A percentile compares a stretch with the other conserved stretches of the same genome.
Evolutionary conservation across 148 eudicot species (phyloP).

Genomic region (Vaccinium darrowii): DNA sequence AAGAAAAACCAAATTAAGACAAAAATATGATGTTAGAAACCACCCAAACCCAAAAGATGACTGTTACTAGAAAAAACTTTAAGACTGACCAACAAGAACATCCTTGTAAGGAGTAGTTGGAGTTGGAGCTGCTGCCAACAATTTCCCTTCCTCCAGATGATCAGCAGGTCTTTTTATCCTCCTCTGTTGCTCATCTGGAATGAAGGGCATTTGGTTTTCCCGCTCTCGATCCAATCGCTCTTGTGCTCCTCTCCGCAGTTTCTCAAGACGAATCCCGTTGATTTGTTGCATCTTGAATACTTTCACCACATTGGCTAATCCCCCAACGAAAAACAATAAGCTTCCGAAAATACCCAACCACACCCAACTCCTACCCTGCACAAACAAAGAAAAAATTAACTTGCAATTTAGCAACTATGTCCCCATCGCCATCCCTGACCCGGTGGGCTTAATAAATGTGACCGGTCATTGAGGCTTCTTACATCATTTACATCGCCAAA

Average conservation of each 20-base stretch:
- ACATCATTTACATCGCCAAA: not conserved
- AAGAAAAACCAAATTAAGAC: not conserved
- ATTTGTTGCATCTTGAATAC: constrained; percentile 78
- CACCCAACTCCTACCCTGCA: constrained; percentile 59
- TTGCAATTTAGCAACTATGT: not conserved
- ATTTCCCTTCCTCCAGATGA: constrained; percentile 17
- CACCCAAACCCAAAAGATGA: not conserved
- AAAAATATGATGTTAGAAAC: not conserved
- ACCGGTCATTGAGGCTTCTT: not conserved
- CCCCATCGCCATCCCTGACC: not conserved
- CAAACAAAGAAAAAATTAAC: not conserved
- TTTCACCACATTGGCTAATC: constrained; percentile 70
- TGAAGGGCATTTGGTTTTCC: constrained; percentile 62
- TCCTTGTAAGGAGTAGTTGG: constrained; percentile 53
- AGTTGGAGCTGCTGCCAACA: constrained; percentile 21
- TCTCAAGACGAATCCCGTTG: constrained; percentile 62
- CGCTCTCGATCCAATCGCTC: constrained; percentile 48
- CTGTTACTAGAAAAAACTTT: constrained; percentile 10
- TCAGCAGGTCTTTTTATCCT: constrained; percentile 17
- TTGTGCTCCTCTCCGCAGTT: constrained; percentile 82
- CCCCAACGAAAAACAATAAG: constrained; percentile 61
- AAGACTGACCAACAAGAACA: constrained; percentile 58
- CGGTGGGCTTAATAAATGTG: not conserved
- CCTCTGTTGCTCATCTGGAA: constrained; percentile 34
- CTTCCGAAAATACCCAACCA: constrained; percentile 77